A percentile compares a stretch with the other conserved stretches of the same genome.
Evolutionary conservation across 208 protist species (phyloP).

Genomic region (Trypanosomatidae sp.): DNA sequence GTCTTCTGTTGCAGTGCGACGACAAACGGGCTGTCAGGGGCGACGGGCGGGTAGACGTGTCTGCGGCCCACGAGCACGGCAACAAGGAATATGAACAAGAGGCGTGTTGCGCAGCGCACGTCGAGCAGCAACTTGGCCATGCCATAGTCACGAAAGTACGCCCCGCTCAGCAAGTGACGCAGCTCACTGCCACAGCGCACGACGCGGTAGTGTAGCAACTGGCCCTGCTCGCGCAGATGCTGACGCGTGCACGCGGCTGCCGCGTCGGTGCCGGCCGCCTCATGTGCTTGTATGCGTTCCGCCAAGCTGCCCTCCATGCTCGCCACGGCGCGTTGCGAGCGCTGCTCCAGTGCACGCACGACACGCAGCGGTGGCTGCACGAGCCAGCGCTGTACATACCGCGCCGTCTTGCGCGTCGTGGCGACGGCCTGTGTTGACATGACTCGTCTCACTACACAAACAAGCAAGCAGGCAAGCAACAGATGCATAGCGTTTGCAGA

Average conservation of each 20-base stretch:
- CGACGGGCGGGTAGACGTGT: constrained; percentile 66
- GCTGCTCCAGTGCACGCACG: constrained; percentile 42
- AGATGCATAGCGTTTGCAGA: too few relatives aligned
- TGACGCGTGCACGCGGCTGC: constrained; percentile 40
- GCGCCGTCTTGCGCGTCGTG: too few relatives aligned
- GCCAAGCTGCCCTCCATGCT: constrained; percentile 18
- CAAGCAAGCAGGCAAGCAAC: too few relatives aligned
- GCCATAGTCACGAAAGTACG: constrained; percentile 66
- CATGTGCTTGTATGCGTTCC: constrained; percentile 25
- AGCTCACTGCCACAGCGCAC: constrained; percentile 63
- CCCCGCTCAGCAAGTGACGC: constrained; percentile 42
- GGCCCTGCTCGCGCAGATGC: constrained; percentile 48
- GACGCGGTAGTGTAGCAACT: constrained; percentile 71
- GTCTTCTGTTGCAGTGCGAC: constrained; percentile 57
- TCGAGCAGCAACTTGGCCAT: constrained; percentile 32
- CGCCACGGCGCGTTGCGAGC: constrained; percentile 33
- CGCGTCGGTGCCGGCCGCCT: constrained; percentile 48
- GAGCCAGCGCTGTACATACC: constrained; percentile 12
- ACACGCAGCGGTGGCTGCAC: constrained; percentile 33
- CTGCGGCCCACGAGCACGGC: constrained; percentile 43
- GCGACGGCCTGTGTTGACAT: too few relatives aligned
- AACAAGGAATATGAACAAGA: constrained; percentile 53
- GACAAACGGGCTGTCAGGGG: constrained; percentile 54
- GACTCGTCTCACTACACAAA: too few relatives aligned
- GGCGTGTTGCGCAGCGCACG: constrained; percentile 47